Conservation (phyloP, 768 basidiomycete genomes). For the Calvatia gigantea region DNA sequence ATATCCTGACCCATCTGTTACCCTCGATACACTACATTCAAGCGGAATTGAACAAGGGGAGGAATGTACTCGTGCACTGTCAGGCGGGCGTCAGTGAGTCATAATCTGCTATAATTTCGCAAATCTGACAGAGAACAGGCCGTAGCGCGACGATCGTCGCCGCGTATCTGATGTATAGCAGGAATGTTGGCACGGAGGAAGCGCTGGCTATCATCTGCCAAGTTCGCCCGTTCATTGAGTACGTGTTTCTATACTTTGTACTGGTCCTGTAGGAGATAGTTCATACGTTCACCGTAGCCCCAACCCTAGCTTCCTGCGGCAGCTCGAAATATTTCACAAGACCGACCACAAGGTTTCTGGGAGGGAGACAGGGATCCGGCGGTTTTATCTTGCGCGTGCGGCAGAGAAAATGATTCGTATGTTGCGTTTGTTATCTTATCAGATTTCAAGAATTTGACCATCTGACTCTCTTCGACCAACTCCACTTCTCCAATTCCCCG, state of each 20-base stretch:
- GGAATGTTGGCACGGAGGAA: slow-evolving; percentile 47
- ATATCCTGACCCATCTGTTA: slow-evolving; percentile 75
- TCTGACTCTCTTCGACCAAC: not conserved
- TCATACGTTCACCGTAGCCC: slow-evolving; percentile 49
- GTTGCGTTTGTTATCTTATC: slow-evolving; percentile 22
- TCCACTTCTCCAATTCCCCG: not conserved
- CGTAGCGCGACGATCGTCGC: slow-evolving; percentile 83
- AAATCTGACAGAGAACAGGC: slow-evolving; percentile 36
- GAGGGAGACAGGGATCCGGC: slow-evolving; percentile 66
- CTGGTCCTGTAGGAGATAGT: not conserved
- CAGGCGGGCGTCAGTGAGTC: slow-evolving; percentile 83
- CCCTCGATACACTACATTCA: slow-evolving; percentile 83
- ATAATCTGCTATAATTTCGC: not conserved
- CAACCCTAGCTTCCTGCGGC: slow-evolving; percentile 78
- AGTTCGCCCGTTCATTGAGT: slow-evolving; percentile 72
- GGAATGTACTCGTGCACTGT: slow-evolving; percentile 86
- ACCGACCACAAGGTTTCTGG: slow-evolving; percentile 66
- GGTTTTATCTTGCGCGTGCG: slow-evolving; percentile 81
- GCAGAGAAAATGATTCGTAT: slow-evolving; percentile 76
- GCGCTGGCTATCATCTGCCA: slow-evolving; percentile 69
- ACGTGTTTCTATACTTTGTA: slow-evolving; percentile 20
- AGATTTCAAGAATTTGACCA: slow-evolving; percentile 2
- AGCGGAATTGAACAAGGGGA: slow-evolving; percentile 67
- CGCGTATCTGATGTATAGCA: slow-evolving; percentile 83
- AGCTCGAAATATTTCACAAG: slow-evolving; percentile 76